Conservation (phyloP, 1,139 yeast species). For the Geotrichum aggregatum region DNA sequence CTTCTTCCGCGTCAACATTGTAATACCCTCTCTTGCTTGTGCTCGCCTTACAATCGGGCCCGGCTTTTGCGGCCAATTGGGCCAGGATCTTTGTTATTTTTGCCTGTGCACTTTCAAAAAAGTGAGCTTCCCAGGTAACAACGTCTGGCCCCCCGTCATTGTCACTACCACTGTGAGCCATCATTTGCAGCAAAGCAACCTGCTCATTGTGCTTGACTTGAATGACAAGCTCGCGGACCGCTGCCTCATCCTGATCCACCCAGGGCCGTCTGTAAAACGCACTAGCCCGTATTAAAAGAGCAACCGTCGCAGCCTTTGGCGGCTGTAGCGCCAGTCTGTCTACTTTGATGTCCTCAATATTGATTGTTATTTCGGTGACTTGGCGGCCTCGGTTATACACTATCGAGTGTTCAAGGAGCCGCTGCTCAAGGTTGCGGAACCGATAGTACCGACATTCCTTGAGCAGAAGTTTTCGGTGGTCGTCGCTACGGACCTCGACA, state of each 20-base stretch:
- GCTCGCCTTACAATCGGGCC: too few species aligned
- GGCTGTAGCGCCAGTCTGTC: constrained; percentile 2
- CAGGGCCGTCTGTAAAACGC: constrained; percentile 55
- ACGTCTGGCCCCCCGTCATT: constrained; percentile 7
- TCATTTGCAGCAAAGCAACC: constrained; percentile 2
- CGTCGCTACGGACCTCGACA: constrained; percentile 47
- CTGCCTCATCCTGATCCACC: constrained; percentile 44
- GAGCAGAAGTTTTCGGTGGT: constrained; percentile 54
- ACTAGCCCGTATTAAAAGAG: too few species aligned
- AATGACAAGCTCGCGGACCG: constrained; percentile 48
- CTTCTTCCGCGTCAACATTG: neutral
- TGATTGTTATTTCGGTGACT: constrained; percentile 54
- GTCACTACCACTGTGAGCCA: neutral
- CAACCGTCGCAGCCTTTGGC: too few species aligned
- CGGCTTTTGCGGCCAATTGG: too few species aligned
- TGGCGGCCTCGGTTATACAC: constrained; percentile 49
- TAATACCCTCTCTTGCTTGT: constrained; percentile 1
- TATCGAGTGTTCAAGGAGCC: constrained; percentile 51
- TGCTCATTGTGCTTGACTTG: constrained; percentile 45
- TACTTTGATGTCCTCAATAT: constrained; percentile 45
- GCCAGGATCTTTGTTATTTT: too few species aligned
- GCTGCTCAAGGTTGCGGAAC: constrained; percentile 70
- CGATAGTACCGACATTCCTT: constrained; percentile 75
- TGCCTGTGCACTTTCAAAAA: constrained; percentile 4
- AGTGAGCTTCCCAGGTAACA: constrained; percentile 8